These are phyloP conservation scores for Boletales sp. DNA, from an alignment of 768 basidiomycete species.

Conservation along the genomic window DNA sequence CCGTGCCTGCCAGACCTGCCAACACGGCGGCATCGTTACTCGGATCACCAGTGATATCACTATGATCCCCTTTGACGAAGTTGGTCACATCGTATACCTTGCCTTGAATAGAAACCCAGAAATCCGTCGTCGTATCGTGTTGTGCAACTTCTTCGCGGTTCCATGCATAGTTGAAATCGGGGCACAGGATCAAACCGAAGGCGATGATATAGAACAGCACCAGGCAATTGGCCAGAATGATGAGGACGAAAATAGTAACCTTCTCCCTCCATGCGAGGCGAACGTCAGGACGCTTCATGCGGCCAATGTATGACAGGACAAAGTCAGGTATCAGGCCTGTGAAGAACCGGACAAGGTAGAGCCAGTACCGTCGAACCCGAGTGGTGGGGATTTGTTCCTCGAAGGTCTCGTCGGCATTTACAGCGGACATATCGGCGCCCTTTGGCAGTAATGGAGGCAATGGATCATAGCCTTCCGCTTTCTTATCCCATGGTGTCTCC, in stretches of 20 bases:
- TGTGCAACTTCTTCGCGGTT: conserved; percentile 44
- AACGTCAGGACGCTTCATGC: conserved; percentile 67
- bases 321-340: conserved; percentile 60
- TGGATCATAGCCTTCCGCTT: conserved; percentile 28
- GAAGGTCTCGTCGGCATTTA: conserved; percentile 43
- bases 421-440: conserved; percentile 35
- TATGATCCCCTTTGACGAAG: conserved; percentile 59
- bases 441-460: conserved; percentile 35
- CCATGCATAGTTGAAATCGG: conserved; percentile 61
- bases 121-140: conserved; percentile 50
- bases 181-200: conserved; percentile 60
- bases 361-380: conserved; percentile 54
- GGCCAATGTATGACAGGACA: conserved; percentile 44
- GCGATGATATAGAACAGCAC: conserved; percentile 66
- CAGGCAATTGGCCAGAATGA: conserved; percentile 48
- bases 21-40: conserved; percentile 49
- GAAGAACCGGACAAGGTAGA: conserved; percentile 47
- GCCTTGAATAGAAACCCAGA: conserved; percentile 62
- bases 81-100: conserved; percentile 60
- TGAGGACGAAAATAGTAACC: conserved; percentile 59
- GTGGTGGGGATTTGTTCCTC: conserved; percentile 57
- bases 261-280: conserved; percentile 71
- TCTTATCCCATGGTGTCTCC: conserved; percentile 43
- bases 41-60: conserved; percentile 49
- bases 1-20: conserved; percentile 54